These are phyloP conservation scores for Acacia acuminata DNA, from an alignment of 306 rosid species.

Conservation along the genomic window DNA sequence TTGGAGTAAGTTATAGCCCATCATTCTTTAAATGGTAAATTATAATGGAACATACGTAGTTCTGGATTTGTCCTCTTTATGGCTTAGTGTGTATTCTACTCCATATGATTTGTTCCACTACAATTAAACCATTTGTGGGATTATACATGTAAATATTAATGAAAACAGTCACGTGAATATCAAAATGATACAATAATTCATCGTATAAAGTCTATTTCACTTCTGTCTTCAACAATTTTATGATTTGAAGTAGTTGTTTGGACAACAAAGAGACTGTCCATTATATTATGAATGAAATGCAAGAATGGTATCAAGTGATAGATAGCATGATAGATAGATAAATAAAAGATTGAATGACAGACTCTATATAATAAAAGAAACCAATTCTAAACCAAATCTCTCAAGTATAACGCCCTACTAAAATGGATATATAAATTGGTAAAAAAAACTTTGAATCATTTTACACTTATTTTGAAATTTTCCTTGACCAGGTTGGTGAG, in stretches of 20 bases:
- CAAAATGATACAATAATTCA: neutral
- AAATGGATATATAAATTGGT: neutral
- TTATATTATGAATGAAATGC: neutral
- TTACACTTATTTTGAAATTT: neutral
- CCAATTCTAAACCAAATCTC: neutral
- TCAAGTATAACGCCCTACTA: neutral
- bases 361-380: neutral
- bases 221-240: neutral
- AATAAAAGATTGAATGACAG: neutral
- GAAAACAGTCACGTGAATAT: neutral
- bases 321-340: neutral
- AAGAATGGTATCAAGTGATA: neutral
- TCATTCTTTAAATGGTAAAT: neutral
- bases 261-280: neutral
- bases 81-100: neutral
- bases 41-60: neutral
- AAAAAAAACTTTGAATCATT: neutral
- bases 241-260: neutral
- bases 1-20: neutral
- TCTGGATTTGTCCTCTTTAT: neutral
- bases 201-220: neutral
- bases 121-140: neutral
- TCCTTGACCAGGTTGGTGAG: constrained; percentile 59
- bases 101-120: neutral
- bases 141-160: neutral